Evolutionary conservation across 2,329 filamentous ascomycete genomes (phyloP), one percentile per base, ranked within the genome.

Genomic region (Monilinia aucupariae): DNA sequence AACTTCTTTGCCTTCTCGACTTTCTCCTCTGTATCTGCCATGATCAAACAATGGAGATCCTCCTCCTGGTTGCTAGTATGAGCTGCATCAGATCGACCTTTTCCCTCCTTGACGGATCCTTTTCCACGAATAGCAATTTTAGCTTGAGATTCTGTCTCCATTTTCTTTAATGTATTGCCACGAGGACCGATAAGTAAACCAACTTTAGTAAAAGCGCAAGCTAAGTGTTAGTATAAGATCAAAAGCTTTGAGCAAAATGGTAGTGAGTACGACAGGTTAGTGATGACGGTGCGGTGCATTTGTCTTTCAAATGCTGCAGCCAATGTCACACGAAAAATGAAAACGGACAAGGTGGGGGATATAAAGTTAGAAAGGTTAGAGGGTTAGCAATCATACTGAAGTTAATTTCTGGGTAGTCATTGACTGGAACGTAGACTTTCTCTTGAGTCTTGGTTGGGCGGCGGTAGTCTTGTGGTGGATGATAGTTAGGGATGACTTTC

Each of bases 361-460:
- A 66, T 67, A 75, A 74, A 75, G 78, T 89, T 88, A 89, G 86
- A 84, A 83, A 78, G 81, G 86, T 90, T 88, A 87, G 86, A 92
- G 91, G 92, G 91, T 96, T 96, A 96, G 92, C 88, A 92, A 94
- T 93, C 93, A 93, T 97, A 99, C 94, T 99, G 91, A 99, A 99
- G 89, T 99, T 99, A 88, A 99, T 97, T 80, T 99, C 94, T 84
- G 94, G 94, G 78, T 99, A 99, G 80, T 99, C 94, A 86, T 99
- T 99, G 82, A 99, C 94, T 77, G 94, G 94, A 78, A 99, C 94
- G 78, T 99, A 99, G 89, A 99, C 96, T 84, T 99, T 99, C 84
- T 99, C 94, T 80, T 99, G 94, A 76, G 94, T 99, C 89, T 99
- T 99, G 77, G 93, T 97, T 67, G 94, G 94, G 74, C 94, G 91